phyloP scores from a whole-genome alignment of 306 rosid genomes.

The Cucurbita maxima region DNA sequence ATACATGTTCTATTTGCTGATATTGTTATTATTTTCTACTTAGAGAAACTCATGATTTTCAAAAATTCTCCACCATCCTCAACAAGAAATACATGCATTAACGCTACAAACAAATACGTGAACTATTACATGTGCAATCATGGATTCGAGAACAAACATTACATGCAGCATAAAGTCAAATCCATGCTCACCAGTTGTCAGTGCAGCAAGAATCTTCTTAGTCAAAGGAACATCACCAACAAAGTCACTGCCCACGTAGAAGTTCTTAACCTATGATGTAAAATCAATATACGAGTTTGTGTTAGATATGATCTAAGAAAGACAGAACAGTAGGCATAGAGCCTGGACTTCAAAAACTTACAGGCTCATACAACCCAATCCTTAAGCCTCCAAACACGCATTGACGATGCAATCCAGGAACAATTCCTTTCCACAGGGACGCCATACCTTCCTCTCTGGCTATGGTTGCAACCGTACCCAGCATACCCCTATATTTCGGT shows the following conservation, averaged over 20 bases:
- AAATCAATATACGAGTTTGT: background rate
- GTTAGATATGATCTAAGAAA: constrained; percentile 14
- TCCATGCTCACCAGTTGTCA: constrained; percentile 64
- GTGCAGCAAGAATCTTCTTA: constrained; percentile 83
- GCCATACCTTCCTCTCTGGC: constrained; percentile 91
- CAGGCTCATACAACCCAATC: constrained; percentile 89
- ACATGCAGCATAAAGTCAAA: background rate
- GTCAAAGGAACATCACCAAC: constrained; percentile 86
- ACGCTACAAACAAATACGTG: background rate
- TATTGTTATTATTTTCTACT: background rate
- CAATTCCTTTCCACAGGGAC: constrained; percentile 88
- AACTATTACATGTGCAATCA: background rate
- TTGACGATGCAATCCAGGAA: constrained; percentile 89
- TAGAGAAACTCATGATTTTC: background rate
- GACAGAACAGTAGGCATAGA: background rate
- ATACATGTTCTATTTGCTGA: background rate
- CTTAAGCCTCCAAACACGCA: constrained; percentile 83
- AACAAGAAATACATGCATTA: background rate
- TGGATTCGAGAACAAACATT: background rate
- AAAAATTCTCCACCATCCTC: background rate
- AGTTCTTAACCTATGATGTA: constrained; percentile 51
- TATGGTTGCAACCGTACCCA: constrained; percentile 83
- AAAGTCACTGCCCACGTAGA: constrained; percentile 66
- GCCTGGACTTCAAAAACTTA: constrained; percentile 25
- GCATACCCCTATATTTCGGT: constrained; percentile 86